Evolutionary conservation across 345 rosid genomes (phyloP).

Genomic region (Garcia nutans): DNA sequence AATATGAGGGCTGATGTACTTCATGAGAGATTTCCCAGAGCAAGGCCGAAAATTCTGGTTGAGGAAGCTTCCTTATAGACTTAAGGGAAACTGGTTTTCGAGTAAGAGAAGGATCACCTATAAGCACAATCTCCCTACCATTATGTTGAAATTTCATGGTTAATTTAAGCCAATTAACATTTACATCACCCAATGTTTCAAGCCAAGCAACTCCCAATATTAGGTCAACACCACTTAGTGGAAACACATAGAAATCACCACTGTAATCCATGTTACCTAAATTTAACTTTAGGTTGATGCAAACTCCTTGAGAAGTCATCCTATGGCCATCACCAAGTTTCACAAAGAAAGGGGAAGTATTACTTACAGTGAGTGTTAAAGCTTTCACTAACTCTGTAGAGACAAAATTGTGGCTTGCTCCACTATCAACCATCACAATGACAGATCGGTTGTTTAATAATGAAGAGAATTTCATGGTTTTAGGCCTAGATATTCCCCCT

Average conservation of each 20-base stretch:
- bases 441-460: not conserved
- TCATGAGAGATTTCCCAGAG: not conserved
- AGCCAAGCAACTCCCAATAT: slow-evolving; percentile 14
- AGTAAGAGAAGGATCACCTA: not conserved
- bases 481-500: not conserved
- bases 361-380: no score
- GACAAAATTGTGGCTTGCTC: not conserved
- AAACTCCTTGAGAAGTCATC: not conserved
- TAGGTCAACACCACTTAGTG: not conserved
- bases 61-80: not conserved
- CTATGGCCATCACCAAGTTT: not conserved
- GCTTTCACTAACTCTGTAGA: not conserved
- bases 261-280: not conserved
- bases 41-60: not conserved
- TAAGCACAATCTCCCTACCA: not conserved
- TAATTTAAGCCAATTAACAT: not conserved
- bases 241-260: slow-evolving; percentile 7
- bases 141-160: not conserved
- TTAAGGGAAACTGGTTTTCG: not conserved
- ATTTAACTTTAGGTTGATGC: not conserved
- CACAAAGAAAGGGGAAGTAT: not conserved
- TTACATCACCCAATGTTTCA: slow-evolving; percentile 3
- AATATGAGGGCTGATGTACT: no score
- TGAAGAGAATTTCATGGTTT: not conserved
- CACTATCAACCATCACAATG: not conserved